phyloP scores from a whole-genome alignment of 768 basidiomycete species.

The Suillus clintonianus region DNA sequence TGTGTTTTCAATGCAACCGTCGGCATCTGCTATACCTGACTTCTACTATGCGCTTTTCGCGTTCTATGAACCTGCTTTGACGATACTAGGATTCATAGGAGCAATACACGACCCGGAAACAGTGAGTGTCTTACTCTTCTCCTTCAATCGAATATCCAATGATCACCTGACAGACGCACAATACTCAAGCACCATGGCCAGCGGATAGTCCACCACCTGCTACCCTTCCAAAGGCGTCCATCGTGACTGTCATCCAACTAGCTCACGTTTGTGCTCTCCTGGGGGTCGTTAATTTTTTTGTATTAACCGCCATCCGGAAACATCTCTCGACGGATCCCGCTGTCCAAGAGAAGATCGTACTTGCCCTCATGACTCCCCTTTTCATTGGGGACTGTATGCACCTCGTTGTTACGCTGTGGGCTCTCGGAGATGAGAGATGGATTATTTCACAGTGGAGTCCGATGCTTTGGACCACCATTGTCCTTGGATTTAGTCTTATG shows the following conservation, averaged over 20 bases:
- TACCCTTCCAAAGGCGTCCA: constrained; percentile 57
- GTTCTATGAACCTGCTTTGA: constrained; percentile 71
- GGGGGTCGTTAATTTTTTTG: constrained; percentile 68
- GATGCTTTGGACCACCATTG: constrained; percentile 68
- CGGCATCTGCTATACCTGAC: constrained; percentile 66
- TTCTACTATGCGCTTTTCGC: constrained; percentile 76
- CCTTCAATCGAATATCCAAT: constrained; percentile 4
- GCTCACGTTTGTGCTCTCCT: constrained; percentile 77
- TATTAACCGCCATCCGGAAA: constrained; percentile 60
- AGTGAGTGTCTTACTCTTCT: constrained; percentile 38
- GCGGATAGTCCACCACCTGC: constrained; percentile 45
- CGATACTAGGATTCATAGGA: constrained; percentile 65
- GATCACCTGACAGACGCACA: constrained; percentile 54
- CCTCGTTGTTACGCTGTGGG: constrained; percentile 70
- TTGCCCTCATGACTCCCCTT: constrained; percentile 65
- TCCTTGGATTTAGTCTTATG: constrained; percentile 64
- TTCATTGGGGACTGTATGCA: constrained; percentile 71
- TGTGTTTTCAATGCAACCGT: constrained; percentile 36
- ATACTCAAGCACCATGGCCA: constrained; percentile 77
- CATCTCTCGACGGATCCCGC: constrained; percentile 60
- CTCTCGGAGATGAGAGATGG: constrained; percentile 72
- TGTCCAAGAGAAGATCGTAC: constrained; percentile 72
- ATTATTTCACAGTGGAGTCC: constrained; percentile 61
- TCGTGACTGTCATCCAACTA: constrained; percentile 73
- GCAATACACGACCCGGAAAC: constrained; percentile 64